phyloP scores from a whole-genome alignment of 129 eudicot genomes.

The Heracleum sosnowskyi region DNA sequence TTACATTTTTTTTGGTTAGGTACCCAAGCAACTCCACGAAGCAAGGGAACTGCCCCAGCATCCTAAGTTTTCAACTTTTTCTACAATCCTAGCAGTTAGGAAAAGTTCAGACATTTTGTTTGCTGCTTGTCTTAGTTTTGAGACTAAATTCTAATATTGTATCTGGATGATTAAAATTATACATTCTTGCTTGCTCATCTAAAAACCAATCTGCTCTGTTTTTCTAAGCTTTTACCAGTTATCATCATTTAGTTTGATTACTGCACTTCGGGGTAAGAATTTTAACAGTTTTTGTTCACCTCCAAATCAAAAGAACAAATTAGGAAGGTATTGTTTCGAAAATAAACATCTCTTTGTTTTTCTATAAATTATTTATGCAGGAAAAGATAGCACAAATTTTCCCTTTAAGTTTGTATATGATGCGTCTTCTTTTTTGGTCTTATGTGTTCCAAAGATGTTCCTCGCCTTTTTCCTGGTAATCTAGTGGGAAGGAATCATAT shows the following conservation, averaged over 20 bases:
- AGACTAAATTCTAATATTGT: not conserved
- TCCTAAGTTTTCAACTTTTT: slow-evolving; percentile 16
- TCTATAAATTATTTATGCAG: not conserved
- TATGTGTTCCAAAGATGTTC: too few relatives aligned
- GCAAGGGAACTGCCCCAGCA: slow-evolving; percentile 44
- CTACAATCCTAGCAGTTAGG: not conserved
- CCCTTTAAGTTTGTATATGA: not conserved
- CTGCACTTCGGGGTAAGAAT: not conserved
- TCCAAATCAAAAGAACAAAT: too few relatives aligned
- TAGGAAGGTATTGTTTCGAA: too few relatives aligned
- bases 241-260: not conserved
- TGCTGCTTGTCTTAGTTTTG: not conserved
- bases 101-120: not conserved
- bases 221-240: not conserved
- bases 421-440: not conserved
- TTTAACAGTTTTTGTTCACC: not conserved
- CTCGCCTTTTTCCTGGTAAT: not conserved
- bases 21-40: slow-evolving; percentile 68
- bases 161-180: not conserved
- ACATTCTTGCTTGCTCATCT: not conserved
- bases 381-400: not conserved
- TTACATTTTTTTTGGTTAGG: slow-evolving; percentile 21
- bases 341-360: too few relatives aligned
- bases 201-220: not conserved
- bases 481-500: not conserved